These are phyloP conservation scores for Candida jianshihensis DNA, from an alignment of 805 yeast species.

Conservation along the genomic window DNA sequence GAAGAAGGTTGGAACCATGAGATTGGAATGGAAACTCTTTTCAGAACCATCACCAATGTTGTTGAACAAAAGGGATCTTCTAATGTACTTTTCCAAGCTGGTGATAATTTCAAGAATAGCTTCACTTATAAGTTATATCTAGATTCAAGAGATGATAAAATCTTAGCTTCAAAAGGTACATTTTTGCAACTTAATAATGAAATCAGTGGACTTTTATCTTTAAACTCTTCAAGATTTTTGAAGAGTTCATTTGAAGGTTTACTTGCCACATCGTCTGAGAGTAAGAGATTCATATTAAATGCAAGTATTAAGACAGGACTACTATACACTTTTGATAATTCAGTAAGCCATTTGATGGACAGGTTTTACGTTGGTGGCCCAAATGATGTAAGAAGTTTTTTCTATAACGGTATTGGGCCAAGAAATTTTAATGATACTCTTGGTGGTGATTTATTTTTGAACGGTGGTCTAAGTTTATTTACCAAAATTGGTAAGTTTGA, in stretches of 20 bases:
- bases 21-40: conserved; percentile 35
- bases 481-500: conserved; percentile 39
- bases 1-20: conserved; percentile 38
- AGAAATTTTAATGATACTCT: conserved; percentile 44
- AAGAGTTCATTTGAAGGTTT: conserved; percentile 31
- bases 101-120: conserved; percentile 54
- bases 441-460: conserved; percentile 62
- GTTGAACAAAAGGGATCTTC: conserved; percentile 42
- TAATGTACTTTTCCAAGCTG: conserved; percentile 50
- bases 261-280: conserved; percentile 21
- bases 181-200: conserved; percentile 36
- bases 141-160: conserved; percentile 35
- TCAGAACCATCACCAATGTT: conserved; percentile 35
- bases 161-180: conserved; percentile 40
- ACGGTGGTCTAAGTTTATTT: conserved; percentile 52
- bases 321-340: conserved; percentile 33
- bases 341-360: conserved; percentile 55
- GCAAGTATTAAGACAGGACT: conserved; percentile 48
- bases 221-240: conserved; percentile 23
- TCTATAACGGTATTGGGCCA: conserved; percentile 60
- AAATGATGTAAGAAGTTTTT: conserved; percentile 64
- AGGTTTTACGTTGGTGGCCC: conserved; percentile 81
- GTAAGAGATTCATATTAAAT: conserved; percentile 40
- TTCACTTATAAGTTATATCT: conserved; percentile 33
- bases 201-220: conserved; percentile 27